Evolutionary conservation across 352 stramenopile species (phyloP).

Genomic region (Albugo laibachii): DNA sequence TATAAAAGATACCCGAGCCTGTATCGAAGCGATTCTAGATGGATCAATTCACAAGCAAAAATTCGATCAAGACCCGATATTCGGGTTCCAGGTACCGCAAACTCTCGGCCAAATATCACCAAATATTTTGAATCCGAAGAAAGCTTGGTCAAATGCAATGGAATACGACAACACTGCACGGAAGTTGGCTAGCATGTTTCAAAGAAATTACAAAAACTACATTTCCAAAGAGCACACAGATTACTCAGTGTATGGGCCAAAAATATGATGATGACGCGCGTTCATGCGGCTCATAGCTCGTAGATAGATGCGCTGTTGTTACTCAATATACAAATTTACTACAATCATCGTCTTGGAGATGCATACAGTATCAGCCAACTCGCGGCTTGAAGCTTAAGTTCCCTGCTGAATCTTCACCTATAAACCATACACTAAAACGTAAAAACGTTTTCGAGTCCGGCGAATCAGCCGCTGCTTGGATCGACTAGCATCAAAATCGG

Average conservation of each 20-base stretch:
- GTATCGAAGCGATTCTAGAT: slow-evolving; percentile 93
- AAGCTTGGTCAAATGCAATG: slow-evolving; percentile 84
- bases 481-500: no score
- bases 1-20: slow-evolving; percentile 92
- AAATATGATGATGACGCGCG: slow-evolving; percentile 16
- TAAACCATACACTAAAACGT: no score
- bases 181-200: slow-evolving; percentile 92
- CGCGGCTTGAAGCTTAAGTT: no score
- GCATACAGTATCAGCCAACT: no score
- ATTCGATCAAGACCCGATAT: slow-evolving; percentile 78
- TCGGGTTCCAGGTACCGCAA: slow-evolving; percentile 88
- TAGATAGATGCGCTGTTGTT: no score
- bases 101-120: slow-evolving; percentile 71
- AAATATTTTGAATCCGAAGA: slow-evolving; percentile 80
- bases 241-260: slow-evolving; percentile 91
- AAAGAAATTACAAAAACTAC: slow-evolving; percentile 95
- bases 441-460: no score
- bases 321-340: no score
- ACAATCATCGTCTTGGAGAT: no score
- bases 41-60: slow-evolving; percentile 84
- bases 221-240: slow-evolving; percentile 84
- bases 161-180: slow-evolving; percentile 82
- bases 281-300: no score
- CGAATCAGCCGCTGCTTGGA: no score
- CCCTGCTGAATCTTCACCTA: no score